These are phyloP conservation scores for Termitomyces sp. DNA, from an alignment of 768 basidiomycete species.

Conservation along the genomic window DNA sequence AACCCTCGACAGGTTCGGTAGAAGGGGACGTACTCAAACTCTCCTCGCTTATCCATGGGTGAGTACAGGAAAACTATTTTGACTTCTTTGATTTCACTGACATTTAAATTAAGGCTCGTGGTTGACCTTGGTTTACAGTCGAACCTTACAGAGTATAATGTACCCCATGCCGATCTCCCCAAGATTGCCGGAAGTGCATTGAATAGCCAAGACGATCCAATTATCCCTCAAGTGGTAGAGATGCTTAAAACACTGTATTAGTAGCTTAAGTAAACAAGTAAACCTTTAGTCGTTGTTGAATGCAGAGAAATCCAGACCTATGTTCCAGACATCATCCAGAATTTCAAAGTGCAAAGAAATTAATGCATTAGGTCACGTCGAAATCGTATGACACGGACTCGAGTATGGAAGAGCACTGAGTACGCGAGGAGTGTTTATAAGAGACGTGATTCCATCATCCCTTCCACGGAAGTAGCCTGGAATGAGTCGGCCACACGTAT, in stretches of 20 bases:
- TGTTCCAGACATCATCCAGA: slow-evolving; percentile 8
- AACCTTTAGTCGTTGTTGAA: neutral
- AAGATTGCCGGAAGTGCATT: slow-evolving; percentile 48
- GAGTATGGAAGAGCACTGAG: neutral
- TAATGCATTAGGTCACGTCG: neutral
- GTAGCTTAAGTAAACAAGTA: neutral
- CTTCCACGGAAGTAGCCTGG: slow-evolving; percentile 8
- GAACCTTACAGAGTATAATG: slow-evolving; percentile 55
- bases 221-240: slow-evolving; percentile 36
- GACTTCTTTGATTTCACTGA: neutral
- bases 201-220: slow-evolving; percentile 35
- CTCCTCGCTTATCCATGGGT: slow-evolving; percentile 52
- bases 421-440: slow-evolving; percentile 5
- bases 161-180: slow-evolving; percentile 51
- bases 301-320: slow-evolving; percentile 3
- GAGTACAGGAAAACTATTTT: slow-evolving; percentile 17
- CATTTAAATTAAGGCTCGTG: slow-evolving; percentile 45
- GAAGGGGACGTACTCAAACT: slow-evolving; percentile 59
- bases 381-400: slow-evolving; percentile 1
- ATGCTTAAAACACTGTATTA: slow-evolving; percentile 45
- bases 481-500: slow-evolving; percentile 14
- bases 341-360: neutral
- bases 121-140: slow-evolving; percentile 51
- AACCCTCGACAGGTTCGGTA: slow-evolving; percentile 56
- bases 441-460: slow-evolving; percentile 4